phyloP scores from a whole-genome alignment of 768 basidiomycete species.

The Leucogyrophana mollusca region DNA sequence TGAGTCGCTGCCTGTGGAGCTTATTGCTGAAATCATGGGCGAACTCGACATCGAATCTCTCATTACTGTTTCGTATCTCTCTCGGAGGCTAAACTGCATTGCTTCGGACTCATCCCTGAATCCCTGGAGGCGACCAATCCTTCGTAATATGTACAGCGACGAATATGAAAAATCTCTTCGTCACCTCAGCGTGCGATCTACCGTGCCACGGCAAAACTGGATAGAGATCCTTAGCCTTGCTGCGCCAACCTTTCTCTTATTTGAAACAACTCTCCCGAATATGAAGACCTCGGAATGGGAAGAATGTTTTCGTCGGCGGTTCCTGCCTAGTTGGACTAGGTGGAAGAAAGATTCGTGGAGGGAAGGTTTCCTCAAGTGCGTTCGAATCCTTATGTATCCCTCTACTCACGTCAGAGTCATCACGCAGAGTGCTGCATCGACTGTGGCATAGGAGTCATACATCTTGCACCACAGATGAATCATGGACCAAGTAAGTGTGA shows the following conservation, averaged over 20 bases:
- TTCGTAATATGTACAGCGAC: constrained; percentile 47
- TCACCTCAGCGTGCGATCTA: constrained; percentile 60
- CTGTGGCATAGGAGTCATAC: constrained; percentile 69
- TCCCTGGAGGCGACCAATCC: constrained; percentile 74
- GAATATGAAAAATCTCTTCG: constrained; percentile 51
- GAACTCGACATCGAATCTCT: constrained; percentile 67
- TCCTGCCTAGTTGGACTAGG: constrained; percentile 74
- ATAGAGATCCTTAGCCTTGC: constrained; percentile 71
- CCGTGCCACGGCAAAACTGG: constrained; percentile 78
- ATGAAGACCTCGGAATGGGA: constrained; percentile 69
- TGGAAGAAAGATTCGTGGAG: constrained; percentile 73
- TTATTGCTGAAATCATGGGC: constrained; percentile 68
- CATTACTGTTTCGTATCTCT: constrained; percentile 57
- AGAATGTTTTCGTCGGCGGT: constrained; percentile 68
- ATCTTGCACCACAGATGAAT: constrained; percentile 74
- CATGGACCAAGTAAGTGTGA: constrained; percentile 72
- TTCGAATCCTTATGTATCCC: constrained; percentile 12
- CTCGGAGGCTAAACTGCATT: constrained; percentile 54
- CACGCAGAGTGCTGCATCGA: constrained; percentile 53
- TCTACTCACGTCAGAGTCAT: constrained; percentile 9
- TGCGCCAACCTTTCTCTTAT: constrained; percentile 59
- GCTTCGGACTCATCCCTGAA: constrained; percentile 66
- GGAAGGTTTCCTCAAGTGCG: constrained; percentile 64
- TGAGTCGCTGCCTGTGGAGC: constrained; percentile 70
- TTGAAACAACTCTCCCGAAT: constrained; percentile 68